Base-by-base conservation (phyloP, 495 filamentous ascomycete genomes). In the Talaromyces adpressus region DNA sequence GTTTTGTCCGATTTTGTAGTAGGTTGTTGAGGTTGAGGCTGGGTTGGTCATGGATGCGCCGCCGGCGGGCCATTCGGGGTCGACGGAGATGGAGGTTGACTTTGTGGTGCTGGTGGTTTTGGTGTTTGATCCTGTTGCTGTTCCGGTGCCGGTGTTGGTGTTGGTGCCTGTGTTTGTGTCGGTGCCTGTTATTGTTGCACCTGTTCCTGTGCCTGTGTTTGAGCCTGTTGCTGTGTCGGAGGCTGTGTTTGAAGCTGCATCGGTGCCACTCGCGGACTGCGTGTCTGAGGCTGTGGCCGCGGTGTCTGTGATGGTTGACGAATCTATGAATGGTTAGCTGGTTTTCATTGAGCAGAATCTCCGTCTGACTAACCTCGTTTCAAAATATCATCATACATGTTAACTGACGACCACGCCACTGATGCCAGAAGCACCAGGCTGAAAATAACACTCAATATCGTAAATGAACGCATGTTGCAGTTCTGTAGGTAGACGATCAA, bases 1-100 rank as follows among this genome's bases (percentile, higher is more conserved):
- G 61, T 82, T 82, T 41, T 97, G 87, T 18, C 89, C 90, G 70
- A 98, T 89, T 74, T 93, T 93, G 85, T 91, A 98, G 70, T 91
- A 91, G 65, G 87, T 85, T 4, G 84, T 77, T 7, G 85, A 83
- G 5, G 79, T 80, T 1, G 80, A 73, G 32, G 78, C 76, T 0
- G 94, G 94, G 1, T 86, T 92, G 49, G 92, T 74, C 91, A 98
- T 91, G n/a, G 83, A 79, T 30, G 97, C 82, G 62, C 86, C 87
- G 34, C 94, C 94, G 3, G 87, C 79, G 16, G 85, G 83, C 57
- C 87, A 77, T 59, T 81, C 78, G 12, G 86, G 72, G 75, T 89
- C 78, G 75, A 74, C 70, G 56, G 67, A 72, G 18, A 51, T 59
- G 22, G 45, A 52, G 51, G 61, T 36, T 32, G 54, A n/a, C 30